phyloP scores from a whole-genome alignment of 2,329 filamentous ascomycete genomes.

The Botrytis cinerea region DNA sequence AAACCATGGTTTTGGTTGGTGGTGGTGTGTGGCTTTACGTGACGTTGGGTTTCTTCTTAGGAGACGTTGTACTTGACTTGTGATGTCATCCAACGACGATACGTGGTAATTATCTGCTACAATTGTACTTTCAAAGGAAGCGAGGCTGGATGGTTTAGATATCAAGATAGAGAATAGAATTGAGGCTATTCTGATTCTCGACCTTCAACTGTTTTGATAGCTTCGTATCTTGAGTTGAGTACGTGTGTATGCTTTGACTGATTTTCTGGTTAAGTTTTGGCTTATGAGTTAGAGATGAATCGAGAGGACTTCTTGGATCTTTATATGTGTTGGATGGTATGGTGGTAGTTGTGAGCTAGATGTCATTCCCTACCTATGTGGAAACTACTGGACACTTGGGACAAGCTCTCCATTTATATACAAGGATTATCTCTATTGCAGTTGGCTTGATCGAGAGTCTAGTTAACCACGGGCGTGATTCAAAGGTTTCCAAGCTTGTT shows the following conservation, averaged over 20 bases:
- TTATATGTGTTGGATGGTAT: constrained; percentile 13
- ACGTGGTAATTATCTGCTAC: background rate
- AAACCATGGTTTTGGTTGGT: constrained; percentile 36
- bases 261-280: background rate
- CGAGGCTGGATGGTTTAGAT: background rate
- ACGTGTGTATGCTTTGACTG: background rate
- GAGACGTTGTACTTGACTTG: constrained; percentile 15
- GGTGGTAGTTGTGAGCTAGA: background rate
- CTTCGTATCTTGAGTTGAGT: background rate
- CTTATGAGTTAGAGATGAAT: background rate
- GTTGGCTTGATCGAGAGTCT: background rate
- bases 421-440: background rate
- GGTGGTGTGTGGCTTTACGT: background rate
- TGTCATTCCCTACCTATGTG: background rate
- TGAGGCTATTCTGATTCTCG: background rate
- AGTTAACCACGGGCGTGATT: background rate
- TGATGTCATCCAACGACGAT: background rate
- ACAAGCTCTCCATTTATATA: background rate
- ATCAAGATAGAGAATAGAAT: background rate
- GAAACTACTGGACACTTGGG: background rate
- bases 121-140: background rate
- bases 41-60: background rate
- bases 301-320: background rate
- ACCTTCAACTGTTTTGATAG: background rate
- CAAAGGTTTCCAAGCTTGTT: background rate